Conservation (phyloP, 179 eudicot genomes). For the Spergularia azorica region DNA sequence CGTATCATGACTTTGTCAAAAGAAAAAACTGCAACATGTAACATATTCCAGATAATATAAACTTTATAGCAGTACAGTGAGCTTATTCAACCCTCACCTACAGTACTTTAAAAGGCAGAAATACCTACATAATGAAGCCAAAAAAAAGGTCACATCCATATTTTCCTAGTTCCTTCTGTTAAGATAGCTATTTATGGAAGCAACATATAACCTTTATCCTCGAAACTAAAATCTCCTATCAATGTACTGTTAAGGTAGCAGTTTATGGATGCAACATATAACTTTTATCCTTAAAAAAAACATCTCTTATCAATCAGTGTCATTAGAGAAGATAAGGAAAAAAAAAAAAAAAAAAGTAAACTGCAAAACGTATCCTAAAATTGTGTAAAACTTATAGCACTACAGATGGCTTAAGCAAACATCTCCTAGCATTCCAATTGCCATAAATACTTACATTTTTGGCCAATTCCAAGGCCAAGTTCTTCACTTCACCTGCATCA, state of each 20-base stretch:
- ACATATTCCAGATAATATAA: no score
- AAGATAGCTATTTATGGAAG: background rate
- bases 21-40: no score
- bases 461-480: conserved; percentile 82
- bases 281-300: background rate
- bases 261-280: background rate
- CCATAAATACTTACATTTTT: conserved; percentile 56
- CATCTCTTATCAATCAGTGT: background rate
- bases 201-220: background rate
- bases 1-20: no score
- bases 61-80: no score
- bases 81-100: no score
- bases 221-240: background rate
- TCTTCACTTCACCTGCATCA: conserved; percentile 84
- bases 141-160: background rate
- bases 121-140: background rate
- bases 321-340: no score
- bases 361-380: background rate
- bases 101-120: no score
- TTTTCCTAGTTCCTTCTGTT: no score
- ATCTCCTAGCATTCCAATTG: background rate
- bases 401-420: background rate
- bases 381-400: background rate
- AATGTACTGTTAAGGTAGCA: background rate
- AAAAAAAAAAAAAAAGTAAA: background rate